These are phyloP conservation scores for Calocybe gambosa DNA, from an alignment of 1,284 basidiomycete species.

Conservation along the genomic window DNA sequence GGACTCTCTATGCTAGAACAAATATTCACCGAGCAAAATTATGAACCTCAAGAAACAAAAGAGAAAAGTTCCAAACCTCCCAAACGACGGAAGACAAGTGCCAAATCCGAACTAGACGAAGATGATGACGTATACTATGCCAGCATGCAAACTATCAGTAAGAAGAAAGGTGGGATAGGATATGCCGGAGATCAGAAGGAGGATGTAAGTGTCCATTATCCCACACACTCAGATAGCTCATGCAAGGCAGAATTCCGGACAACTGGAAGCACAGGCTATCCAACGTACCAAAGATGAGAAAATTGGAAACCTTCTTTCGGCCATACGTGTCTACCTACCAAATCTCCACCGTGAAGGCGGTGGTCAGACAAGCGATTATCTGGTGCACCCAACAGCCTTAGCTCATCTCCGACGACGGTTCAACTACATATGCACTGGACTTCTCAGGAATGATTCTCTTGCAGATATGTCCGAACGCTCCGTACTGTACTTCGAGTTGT, in stretches of 20 bases:
- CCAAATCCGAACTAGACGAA: constrained; percentile 35
- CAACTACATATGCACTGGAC: constrained; percentile 76
- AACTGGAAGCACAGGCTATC: constrained; percentile 64
- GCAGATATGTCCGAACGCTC: constrained; percentile 88
- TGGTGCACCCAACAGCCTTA: constrained; percentile 82
- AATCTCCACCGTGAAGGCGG: constrained; percentile 67
- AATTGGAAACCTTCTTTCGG: constrained; percentile 59
- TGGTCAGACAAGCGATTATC: constrained; percentile 75
- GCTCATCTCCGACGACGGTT: constrained; percentile 87
- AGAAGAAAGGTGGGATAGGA: constrained; percentile 71
- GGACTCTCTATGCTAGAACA: constrained; percentile 78
- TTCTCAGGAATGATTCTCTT: constrained; percentile 85
- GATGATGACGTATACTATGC: constrained; percentile 48
- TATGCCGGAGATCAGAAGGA: constrained; percentile 77
- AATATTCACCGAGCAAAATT: constrained; percentile 54
- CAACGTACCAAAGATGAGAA: constrained; percentile 69
- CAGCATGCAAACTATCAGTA: constrained; percentile 41
- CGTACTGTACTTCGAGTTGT: constrained; percentile 79
- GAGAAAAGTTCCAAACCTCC: constrained; percentile 33
- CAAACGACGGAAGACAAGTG: constrained; percentile 48
- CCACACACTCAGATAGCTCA: neutral
- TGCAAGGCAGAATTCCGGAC: constrained; percentile 60
- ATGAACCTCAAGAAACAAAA: constrained; percentile 31
- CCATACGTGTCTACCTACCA: constrained; percentile 75
- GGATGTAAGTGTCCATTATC: constrained; percentile 60